Evolutionary conservation across 2,329 filamentous ascomycete genomes (phyloP), one percentile per base, ranked within the genome.

Genomic region (Diaporthe nobilis): DNA sequence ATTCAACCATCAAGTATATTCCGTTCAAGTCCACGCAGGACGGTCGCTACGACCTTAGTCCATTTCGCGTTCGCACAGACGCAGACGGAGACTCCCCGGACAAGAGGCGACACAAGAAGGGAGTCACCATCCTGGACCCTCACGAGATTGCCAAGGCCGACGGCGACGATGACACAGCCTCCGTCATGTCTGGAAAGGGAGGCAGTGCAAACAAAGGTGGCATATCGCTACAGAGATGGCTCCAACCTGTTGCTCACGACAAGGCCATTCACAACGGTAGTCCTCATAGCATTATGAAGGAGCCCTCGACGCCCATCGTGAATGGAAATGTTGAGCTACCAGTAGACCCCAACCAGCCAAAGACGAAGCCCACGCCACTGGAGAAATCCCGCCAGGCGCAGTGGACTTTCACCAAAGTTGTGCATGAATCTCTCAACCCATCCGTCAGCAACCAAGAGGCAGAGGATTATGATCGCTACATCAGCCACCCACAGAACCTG

Each of bases 401-500:
- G 82, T 96, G 94, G 93, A 97, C 95, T 0, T 93, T 98, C 65
- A 93, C 93, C 25, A 94, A 97, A 81, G 93, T 98, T 68, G 94
- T 98, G 60, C 90, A 93, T 72, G 94, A 96, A 82, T 97, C 95
- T 7, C 89, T 98, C 60, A 94, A 98, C 78, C 97, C 97, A 1
- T 92, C 92, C 0, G 94, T 99, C 51, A 94, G 91, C 10, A 85
- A 89, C 10, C 89, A 91, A 53, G 96, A 98, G 85, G 91, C 92
- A 34, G 92, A 94, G 63, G 97, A 98, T 82, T 99, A 99, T 82
- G 90, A 92, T 75, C 92, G 94, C 34, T 99, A 98, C 84, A 92
- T 99, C 79, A 92, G 90, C 65, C 97, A 99, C 81, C 96, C 97
- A 2, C 92, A 98, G 74, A 96, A 93, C 72, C 91, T 99, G 0